Evolutionary conservation across 2,329 filamentous ascomycete species (phyloP).

Genomic region (Cadophora malorum): DNA sequence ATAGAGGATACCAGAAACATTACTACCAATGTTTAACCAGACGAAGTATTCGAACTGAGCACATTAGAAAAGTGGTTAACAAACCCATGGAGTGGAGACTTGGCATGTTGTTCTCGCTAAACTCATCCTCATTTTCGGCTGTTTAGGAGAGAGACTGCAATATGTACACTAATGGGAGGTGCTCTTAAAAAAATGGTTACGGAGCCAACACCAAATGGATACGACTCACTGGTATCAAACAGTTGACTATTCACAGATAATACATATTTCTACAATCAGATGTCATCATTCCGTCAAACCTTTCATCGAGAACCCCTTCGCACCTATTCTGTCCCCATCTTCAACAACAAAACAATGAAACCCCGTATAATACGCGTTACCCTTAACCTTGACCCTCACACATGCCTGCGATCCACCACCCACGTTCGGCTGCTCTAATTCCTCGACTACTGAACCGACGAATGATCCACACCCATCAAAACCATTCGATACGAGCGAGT

Average conservation of each 20-base stretch:
- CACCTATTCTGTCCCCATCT: background rate
- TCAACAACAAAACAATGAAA: conserved; percentile 12
- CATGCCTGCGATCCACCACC: background rate
- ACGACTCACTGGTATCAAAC: too few species aligned
- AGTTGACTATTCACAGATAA: too few species aligned
- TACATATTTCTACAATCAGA: too few species aligned
- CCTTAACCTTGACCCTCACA: conserved; percentile 12
- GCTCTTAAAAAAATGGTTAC: background rate
- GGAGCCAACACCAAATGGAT: too few species aligned
- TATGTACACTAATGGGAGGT: too few species aligned
- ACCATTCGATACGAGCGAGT: conserved; percentile 19
- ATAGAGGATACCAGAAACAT: background rate
- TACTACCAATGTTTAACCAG: background rate
- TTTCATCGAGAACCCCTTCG: conserved; percentile 8
- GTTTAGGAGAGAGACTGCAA: background rate
- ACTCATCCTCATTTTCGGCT: background rate
- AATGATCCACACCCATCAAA: conserved; percentile 9
- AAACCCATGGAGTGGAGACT: background rate
- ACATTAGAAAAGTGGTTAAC: background rate
- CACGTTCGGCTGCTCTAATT: background rate
- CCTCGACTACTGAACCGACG: background rate
- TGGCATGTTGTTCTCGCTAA: conserved; percentile 19
- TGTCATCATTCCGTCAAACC: conserved; percentile 2
- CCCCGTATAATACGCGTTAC: conserved; percentile 5
- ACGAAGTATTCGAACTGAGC: background rate